Evolutionary conservation across 495 filamentous ascomycete genomes (phyloP).

Genomic region (Aspergillus conjunctus): DNA sequence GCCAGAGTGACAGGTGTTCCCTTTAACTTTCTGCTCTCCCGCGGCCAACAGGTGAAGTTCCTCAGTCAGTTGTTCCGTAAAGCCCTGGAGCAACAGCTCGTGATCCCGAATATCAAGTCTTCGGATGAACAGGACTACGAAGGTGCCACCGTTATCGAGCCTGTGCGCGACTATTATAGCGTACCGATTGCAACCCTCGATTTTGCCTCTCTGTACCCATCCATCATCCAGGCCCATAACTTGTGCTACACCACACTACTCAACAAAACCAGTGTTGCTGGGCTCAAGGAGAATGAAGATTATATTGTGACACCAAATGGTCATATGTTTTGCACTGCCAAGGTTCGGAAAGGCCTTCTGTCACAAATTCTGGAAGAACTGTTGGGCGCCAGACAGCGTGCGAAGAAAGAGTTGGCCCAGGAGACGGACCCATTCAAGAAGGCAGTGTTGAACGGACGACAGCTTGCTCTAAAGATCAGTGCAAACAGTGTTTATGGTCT

Average conservation of each 20-base stretch:
- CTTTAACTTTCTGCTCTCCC: slow-evolving; percentile 89
- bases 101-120: slow-evolving; percentile 80
- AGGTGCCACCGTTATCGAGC: slow-evolving; percentile 97
- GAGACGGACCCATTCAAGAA: slow-evolving; percentile 98
- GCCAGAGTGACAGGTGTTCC: slow-evolving; percentile 98
- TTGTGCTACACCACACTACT: slow-evolving; percentile 96
- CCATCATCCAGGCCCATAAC: slow-evolving; percentile 98
- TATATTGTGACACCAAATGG: slow-evolving; percentile 95
- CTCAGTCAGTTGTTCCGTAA: slow-evolving; percentile 97
- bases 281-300: slow-evolving; percentile 81
- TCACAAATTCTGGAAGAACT: slow-evolving; percentile 95
- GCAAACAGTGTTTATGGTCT: slow-evolving; percentile 98
- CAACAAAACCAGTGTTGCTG: slow-evolving; percentile 77
- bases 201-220: slow-evolving; percentile 98
- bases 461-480: slow-evolving; percentile 93
- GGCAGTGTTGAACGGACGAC: slow-evolving; percentile 94
- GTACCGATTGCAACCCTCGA: slow-evolving; percentile 96
- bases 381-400: slow-evolving; percentile 83
- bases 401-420: slow-evolving; percentile 84
- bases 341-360: slow-evolving; percentile 87
- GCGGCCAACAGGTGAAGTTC: slow-evolving; percentile 97
- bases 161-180: slow-evolving; percentile 85
- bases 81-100: slow-evolving; percentile 85
- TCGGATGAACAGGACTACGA: slow-evolving; percentile 84
- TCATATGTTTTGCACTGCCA: slow-evolving; percentile 87